Evolutionary conservation across 2,329 filamentous ascomycete species (phyloP).

Genomic region (Colletotrichum sojae): DNA sequence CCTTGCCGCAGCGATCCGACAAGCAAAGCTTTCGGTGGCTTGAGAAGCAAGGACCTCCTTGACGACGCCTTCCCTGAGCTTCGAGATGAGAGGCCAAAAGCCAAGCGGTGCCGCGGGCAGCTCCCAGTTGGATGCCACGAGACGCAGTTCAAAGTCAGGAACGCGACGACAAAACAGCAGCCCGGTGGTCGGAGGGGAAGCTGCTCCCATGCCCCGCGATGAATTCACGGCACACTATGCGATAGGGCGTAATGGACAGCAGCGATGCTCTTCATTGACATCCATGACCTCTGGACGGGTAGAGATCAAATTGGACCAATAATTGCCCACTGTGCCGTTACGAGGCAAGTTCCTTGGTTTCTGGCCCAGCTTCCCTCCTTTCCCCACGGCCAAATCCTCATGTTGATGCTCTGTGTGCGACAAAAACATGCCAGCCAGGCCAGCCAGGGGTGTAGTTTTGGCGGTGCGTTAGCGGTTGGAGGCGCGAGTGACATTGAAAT

Average conservation of each 20-base stretch:
- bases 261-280: constrained; percentile 14
- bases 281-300: constrained; percentile 20
- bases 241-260: constrained; percentile 31
- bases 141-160: constrained; percentile 16
- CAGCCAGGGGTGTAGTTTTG: constrained; percentile 17
- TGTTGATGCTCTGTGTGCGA: constrained; percentile 28
- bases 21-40: constrained; percentile 8
- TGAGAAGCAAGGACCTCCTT: constrained; percentile 26
- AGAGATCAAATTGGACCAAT: constrained; percentile 35
- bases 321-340: constrained; percentile 29
- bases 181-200: constrained; percentile 29
- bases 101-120: constrained; percentile 29
- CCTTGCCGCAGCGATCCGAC: constrained; percentile 20
- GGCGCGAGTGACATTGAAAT: constrained; percentile 24
- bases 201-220: constrained; percentile 4
- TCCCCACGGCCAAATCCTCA: constrained; percentile 27
- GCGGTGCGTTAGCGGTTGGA: constrained; percentile 20
- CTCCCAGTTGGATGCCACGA: constrained; percentile 19
- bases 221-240: constrained; percentile 11
- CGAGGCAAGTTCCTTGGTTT: constrained; percentile 31
- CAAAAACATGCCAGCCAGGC: constrained; percentile 18
- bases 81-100: constrained; percentile 18
- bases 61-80: constrained; percentile 24
- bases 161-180: constrained; percentile 20
- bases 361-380: constrained; percentile 22